Conservation (phyloP, 2,329 filamentous ascomycete species). For the Sarocladium oryzae region DNA sequence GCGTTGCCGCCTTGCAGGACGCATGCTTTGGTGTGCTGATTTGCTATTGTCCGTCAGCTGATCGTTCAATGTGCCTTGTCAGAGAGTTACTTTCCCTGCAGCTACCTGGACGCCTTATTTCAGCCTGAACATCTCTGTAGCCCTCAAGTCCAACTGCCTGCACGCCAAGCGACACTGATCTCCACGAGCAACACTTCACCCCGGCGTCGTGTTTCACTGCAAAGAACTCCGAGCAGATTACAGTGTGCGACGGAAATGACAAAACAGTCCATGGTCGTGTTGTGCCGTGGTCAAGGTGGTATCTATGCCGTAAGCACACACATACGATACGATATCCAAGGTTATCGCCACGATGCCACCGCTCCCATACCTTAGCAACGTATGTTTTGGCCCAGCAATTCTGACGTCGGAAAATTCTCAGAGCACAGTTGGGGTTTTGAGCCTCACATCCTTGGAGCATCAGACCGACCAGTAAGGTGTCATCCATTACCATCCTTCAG, state of each 20-base stretch:
- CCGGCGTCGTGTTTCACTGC: no score
- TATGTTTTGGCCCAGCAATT: not conserved
- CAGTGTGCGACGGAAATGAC: no score
- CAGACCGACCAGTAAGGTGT: not conserved
- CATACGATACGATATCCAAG: not conserved
- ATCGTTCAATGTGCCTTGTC: not conserved
- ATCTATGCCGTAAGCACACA: constrained; percentile 1
- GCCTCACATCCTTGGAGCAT: not conserved
- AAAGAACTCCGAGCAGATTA: no score
- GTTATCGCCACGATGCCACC: not conserved
- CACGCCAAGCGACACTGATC: no score
- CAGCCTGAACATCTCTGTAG: not conserved
- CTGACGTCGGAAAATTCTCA: not conserved
- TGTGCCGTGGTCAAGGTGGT: not conserved
- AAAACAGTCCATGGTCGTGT: not conserved
- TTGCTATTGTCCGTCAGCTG: constrained; percentile 1
- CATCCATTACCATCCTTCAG: not conserved
- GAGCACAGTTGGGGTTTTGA: not conserved
- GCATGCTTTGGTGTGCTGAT: not conserved
- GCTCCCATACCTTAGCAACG: not conserved
- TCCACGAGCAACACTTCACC: no score
- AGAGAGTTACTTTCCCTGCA: not conserved
- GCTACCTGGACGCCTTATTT: not conserved
- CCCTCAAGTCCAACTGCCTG: no score
- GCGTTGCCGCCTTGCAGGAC: not conserved